Evolutionary conservation across 169 alveolate genomes (phyloP).

Genomic region (Babesia gibsoni): DNA sequence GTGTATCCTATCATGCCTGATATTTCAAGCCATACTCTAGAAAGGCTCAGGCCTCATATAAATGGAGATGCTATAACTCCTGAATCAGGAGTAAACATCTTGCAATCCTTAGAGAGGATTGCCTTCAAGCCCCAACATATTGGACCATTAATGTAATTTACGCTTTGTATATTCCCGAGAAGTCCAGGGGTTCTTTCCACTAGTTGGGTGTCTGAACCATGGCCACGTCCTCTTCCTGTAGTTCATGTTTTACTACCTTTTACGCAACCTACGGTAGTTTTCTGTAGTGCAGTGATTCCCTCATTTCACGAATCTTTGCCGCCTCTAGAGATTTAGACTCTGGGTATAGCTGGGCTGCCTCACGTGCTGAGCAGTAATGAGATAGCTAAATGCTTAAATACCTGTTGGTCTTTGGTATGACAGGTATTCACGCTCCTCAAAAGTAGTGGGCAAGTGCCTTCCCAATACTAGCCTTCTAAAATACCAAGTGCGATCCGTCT

Average conservation of each 20-base stretch:
- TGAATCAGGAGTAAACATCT: neutral
- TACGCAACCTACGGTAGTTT: constrained; percentile 30
- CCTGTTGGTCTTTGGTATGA: constrained; percentile 62
- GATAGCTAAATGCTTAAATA: neutral
- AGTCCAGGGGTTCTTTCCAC: constrained; percentile 70
- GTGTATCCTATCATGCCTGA: constrained; percentile 39
- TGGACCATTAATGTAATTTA: constrained; percentile 17
- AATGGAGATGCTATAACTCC: neutral
- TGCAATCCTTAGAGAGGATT: neutral
- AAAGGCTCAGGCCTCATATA: constrained; percentile 30
- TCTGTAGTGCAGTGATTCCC: constrained; percentile 39
- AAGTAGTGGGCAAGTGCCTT: constrained; percentile 64
- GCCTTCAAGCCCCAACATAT: constrained; percentile 25
- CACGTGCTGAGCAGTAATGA: constrained; percentile 4
- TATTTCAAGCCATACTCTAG: constrained; percentile 15
- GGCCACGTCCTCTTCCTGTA: constrained; percentile 68
- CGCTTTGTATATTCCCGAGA: constrained; percentile 72
- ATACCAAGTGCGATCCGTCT: constrained; percentile 77
- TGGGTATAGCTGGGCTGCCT: constrained; percentile 50
- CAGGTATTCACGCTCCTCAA: constrained; percentile 69
- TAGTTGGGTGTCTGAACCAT: constrained; percentile 72
- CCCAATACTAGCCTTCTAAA: constrained; percentile 65
- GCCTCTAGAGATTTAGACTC: constrained; percentile 43
- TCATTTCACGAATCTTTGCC: constrained; percentile 23
- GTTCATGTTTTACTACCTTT: neutral